phyloP scores from a whole-genome alignment of 2,329 filamentous ascomycete species.

The Talaromyces funiculosus region DNA sequence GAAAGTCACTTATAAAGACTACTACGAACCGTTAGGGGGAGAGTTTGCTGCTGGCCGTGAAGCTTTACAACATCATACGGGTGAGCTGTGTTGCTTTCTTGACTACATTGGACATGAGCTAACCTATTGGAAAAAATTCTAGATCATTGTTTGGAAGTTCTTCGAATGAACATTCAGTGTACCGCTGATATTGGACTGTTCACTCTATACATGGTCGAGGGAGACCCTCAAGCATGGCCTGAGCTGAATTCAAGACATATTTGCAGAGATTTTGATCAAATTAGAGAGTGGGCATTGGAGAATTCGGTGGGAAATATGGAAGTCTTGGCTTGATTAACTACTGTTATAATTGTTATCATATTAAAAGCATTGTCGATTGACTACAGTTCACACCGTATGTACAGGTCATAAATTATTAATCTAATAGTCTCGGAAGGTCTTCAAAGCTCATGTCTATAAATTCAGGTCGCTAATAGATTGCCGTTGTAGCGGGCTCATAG shows the following conservation, averaged over 20 bases:
- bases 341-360: neutral
- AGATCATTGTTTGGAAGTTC: constrained; percentile 9
- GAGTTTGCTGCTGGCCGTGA: constrained; percentile 4
- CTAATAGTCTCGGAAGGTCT: too few species aligned
- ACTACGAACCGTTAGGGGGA: constrained; percentile 9
- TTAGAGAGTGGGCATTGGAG: constrained; percentile 4
- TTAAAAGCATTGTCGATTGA: neutral
- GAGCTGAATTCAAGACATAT: constrained; percentile 9
- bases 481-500: neutral
- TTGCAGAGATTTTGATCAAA: constrained; percentile 6
- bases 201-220: constrained; percentile 9
- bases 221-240: constrained; percentile 9
- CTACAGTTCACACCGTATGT: too few species aligned
- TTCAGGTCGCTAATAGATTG: too few species aligned
- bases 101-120: neutral
- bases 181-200: constrained; percentile 8
- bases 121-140: too few species aligned
- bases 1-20: constrained; percentile 9
- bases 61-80: constrained; percentile 6
- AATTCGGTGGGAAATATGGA: constrained; percentile 12
- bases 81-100: neutral
- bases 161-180: constrained; percentile 6
- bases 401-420: too few species aligned
- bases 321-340: neutral
- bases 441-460: neutral